These are phyloP conservation scores for Suhomyces emberorum DNA, from an alignment of 805 yeast species.

Conservation along the genomic window DNA sequence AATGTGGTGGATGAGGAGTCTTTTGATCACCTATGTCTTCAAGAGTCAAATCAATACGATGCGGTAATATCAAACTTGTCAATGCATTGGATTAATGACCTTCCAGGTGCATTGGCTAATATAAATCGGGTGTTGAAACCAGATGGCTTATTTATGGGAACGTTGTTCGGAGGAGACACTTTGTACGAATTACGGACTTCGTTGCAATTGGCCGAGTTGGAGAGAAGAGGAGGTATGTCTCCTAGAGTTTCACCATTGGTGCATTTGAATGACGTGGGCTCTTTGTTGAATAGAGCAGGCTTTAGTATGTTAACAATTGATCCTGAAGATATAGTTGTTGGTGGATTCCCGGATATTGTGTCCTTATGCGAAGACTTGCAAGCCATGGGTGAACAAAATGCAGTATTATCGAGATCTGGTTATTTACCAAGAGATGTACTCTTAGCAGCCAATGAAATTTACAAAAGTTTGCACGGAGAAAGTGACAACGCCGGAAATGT, in stretches of 20 bases:
- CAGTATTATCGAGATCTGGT: slow-evolving; percentile 49
- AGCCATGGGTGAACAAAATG: slow-evolving; percentile 82
- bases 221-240: slow-evolving; percentile 72
- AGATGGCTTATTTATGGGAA: slow-evolving; percentile 79
- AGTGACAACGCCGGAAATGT: slow-evolving; percentile 41
- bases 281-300: slow-evolving; percentile 68
- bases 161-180: slow-evolving; percentile 82
- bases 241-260: slow-evolving; percentile 82
- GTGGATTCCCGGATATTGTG: slow-evolving; percentile 66
- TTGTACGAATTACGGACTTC: slow-evolving; percentile 79
- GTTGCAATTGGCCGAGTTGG: slow-evolving; percentile 78
- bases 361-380: slow-evolving; percentile 69
- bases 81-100: slow-evolving; percentile 82
- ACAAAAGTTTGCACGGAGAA: slow-evolving; percentile 67
- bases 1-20: slow-evolving; percentile 67
- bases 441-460: slow-evolving; percentile 74
- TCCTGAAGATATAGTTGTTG: slow-evolving; percentile 77
- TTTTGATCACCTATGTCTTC: slow-evolving; percentile 42
- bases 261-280: slow-evolving; percentile 72
- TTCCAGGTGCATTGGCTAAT: slow-evolving; percentile 60
- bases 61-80: slow-evolving; percentile 72
- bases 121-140: slow-evolving; percentile 63
- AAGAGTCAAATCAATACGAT: slow-evolving; percentile 47
- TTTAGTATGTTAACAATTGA: slow-evolving; percentile 80
- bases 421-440: slow-evolving; percentile 54